These are phyloP conservation scores for Phylloporus sp. DNA, from an alignment of 768 basidiomycete species.

Conservation along the genomic window DNA sequence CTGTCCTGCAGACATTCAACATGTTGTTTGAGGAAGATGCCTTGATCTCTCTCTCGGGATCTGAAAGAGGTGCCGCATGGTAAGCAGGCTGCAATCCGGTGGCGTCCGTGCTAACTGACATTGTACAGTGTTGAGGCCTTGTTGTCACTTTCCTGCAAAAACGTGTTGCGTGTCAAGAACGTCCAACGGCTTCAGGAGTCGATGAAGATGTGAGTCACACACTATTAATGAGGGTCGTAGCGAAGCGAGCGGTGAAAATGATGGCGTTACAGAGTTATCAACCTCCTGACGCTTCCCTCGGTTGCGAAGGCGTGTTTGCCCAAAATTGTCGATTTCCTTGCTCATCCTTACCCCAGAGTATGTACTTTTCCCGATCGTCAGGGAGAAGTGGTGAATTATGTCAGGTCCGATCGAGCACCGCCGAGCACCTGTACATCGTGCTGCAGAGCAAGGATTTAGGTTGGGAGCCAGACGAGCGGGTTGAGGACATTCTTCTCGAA, in stretches of 20 bases:
- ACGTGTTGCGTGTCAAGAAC: constrained; percentile 69
- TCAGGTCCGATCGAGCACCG: constrained; percentile 74
- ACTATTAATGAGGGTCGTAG: constrained; percentile 16
- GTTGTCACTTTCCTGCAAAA: constrained; percentile 53
- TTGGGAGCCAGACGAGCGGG: constrained; percentile 52
- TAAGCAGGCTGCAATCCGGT: constrained; percentile 30
- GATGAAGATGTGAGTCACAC: constrained; percentile 71
- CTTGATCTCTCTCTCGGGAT: constrained; percentile 45
- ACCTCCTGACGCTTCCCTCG: constrained; percentile 51
- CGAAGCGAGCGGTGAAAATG: constrained; percentile 13
- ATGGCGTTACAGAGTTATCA: constrained; percentile 48
- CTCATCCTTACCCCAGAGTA: constrained; percentile 79
- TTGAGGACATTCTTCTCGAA: constrained; percentile 68
- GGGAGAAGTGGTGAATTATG: constrained; percentile 3
- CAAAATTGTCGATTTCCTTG: constrained; percentile 56
- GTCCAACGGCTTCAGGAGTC: constrained; percentile 74
- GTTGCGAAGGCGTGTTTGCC: constrained; percentile 40
- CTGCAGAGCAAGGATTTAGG: constrained; percentile 68
- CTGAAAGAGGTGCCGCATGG: constrained; percentile 47
- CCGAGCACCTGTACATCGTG: constrained; percentile 77
- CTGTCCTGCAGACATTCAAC: constrained; percentile 71
- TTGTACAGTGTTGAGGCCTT: constrained; percentile 48
- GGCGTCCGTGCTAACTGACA: constrained; percentile 10
- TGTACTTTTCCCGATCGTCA: constrained; percentile 21
- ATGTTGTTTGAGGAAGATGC: constrained; percentile 66